Evolutionary conservation across 768 basidiomycete species (phyloP), one percentile per base, ranked within the genome.

Genomic region (Cystofilobasidium bisporidii): DNA sequence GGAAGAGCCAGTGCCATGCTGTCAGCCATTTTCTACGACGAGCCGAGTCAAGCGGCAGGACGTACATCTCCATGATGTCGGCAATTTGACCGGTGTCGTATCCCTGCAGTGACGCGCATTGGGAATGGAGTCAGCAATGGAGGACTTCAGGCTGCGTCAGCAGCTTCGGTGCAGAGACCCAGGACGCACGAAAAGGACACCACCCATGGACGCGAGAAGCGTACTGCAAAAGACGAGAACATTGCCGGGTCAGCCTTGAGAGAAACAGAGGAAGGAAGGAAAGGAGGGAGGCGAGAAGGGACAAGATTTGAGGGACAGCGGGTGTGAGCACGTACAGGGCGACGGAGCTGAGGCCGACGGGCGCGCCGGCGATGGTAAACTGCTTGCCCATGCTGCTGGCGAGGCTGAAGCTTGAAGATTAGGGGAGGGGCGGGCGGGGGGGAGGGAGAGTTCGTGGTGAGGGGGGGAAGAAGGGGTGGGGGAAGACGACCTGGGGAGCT

Each of bases 21-120:
- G n/a, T n/a, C n/a, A n/a, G n/a, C n/a, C n/a, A n/a, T n/a, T n/a
- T n/a, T n/a, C n/a, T n/a, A n/a, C n/a, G n/a, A n/a, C n/a, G n/a
- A n/a, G n/a, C n/a, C n/a, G n/a, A n/a, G n/a, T n/a, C n/a, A n/a
- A n/a, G n/a, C n/a, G n/a, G n/a, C n/a, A n/a, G n/a, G n/a, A n/a
- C 36, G 5, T 12, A 74, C 86, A 88, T 87, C 75, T 87, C 77
- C 32, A 87, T 78, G 71, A 89, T 86, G 74, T 86, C 86, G 61
- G 84, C 84, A 70, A 89, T 88, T 75, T 88, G 87, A 30, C 87
- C 87, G 17, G 86, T 87, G 75, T 87, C 85, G 71, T 86, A 86
- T 14, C 59, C 63, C 30, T 22, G 30, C 2, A 40, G 22, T 15
- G 28, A 32, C 6, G 41, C 26, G 41, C n/a, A n/a, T n/a, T n/a